Evolutionary conservation across 2,329 filamentous ascomycete species (phyloP), one percentile per base, ranked within the genome.

Genomic region (Clonostachys byssicola): DNA sequence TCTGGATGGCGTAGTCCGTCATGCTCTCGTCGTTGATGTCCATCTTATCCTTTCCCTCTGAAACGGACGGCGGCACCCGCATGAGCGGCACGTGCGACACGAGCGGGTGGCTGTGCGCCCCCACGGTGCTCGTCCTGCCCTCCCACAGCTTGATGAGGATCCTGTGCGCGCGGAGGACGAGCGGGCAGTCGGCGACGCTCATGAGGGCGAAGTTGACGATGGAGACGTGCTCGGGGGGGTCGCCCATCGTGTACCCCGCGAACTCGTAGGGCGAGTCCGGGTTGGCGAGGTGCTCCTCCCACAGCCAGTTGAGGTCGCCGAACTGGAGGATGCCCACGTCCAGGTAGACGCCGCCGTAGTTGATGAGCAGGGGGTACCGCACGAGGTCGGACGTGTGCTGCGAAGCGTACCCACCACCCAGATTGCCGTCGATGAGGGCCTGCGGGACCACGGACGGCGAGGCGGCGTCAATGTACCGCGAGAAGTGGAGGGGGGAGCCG

Each of bases 401-500:
- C 8, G 46, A 34, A 17, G 41, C 40, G 35, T 46, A 46, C 38
- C 34, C n/a, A 3, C 44, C 44, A 12, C 35, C 40, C 2, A 46
- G 30, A 5, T 12, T 33, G 16, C 44, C 44, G 12, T 42, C 14
- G 35, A 36, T 18, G 35, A 46, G 39, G 12, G 40, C 44, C 30
- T 40, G 36, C 5, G 44, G 44, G 12, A 46, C 38, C 16, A 46
- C 44, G 6, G 20, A 17, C 6, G 44, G 44, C 40, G 40, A 36
- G 5, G 44, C 17, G 13, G 41, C 13, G 38, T 46, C 44, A 17
- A 46, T 46, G 38, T 40, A 46, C 18, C 73, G 67, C 44, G 64
- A 63, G n/a, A 80, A 64, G 52, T 81, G 74, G 17, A 71, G 60
- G 1, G 71, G 62, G 1, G 76, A 80, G 6, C 52, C 60, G 2